Base-by-base conservation (phyloP, 2,329 filamentous ascomycete species). In the Ascochyta lentis region DNA sequence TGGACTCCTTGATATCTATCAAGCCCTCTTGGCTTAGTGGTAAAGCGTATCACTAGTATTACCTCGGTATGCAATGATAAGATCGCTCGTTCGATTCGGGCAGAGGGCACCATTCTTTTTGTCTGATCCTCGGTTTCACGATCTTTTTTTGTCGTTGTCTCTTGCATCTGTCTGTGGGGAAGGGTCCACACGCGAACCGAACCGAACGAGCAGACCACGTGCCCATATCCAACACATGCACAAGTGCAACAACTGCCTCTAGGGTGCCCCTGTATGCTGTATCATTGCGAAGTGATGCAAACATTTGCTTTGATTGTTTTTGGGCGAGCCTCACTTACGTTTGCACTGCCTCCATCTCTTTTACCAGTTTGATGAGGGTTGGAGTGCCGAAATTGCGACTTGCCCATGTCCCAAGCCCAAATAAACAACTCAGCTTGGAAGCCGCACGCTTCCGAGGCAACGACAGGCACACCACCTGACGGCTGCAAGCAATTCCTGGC, bases 1-100 rank as follows among this genome's bases (percentile, higher is more conserved):
- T 37, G 41, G 49, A 54, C 31, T 33, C 12, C 40, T 42, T 41
- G 33, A 54, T 33, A 31, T 44, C 22, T 39, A 23, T 15, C 23
- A 46, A 42, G 69, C 69, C 67, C 65, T 66, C 67, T 61, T 72
- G 66, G 69, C 69, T 72, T 65, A 72, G 69, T 72, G 70, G 70
- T 72, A 73, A 67, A 73, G 70, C 70, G 70, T 68, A 68, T 71
- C 70, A 73, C 70, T 73, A 73, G 70, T 73, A 73, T 40, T 58
- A 58, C 19, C 27, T 38, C 37, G 53, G 47, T 33, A 49, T 56
- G 54, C 53, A 53, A 73, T 73, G 70, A 71, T 68, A 68, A 73
- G 71, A 68, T 71, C 71, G 65, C 67, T 67, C 67, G 71, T 74
- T 74, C 71, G 67, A 74, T 72, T 74, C 71, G 67, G 67, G 66